phyloP scores from a whole-genome alignment of 2,329 filamentous ascomycete species.

The Mollisiaceae sp. region DNA sequence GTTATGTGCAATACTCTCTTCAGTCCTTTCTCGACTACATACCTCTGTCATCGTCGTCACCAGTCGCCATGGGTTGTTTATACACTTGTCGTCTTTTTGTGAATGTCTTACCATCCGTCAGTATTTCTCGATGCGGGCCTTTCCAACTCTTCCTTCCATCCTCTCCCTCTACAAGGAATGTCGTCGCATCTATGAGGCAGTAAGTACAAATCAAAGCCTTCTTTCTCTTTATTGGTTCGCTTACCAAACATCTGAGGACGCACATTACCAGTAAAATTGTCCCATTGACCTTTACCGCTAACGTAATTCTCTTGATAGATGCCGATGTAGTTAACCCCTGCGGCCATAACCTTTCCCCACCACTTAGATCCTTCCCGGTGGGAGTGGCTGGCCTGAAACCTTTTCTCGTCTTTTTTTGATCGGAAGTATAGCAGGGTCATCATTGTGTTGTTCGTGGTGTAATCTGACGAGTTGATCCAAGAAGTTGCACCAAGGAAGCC shows the following conservation, averaged over 20 bases:
- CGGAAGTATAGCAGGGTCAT: slow-evolving; percentile 9
- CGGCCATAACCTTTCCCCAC: not conserved
- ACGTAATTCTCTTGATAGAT: slow-evolving; percentile 12
- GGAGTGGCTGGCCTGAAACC: not conserved
- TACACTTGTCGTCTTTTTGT: not conserved
- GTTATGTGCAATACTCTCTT: not conserved
- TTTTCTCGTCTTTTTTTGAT: slow-evolving; percentile 1
- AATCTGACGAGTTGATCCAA: slow-evolving; percentile 1
- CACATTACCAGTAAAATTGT: slow-evolving; percentile 3
- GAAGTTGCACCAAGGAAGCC: slow-evolving; percentile 4
- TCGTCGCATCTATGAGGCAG: slow-evolving; percentile 8
- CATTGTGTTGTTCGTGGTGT: slow-evolving; percentile 1
- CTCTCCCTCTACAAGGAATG: not conserved
- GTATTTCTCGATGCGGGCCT: not conserved
- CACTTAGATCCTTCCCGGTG: not conserved
- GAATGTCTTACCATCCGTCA: not conserved
- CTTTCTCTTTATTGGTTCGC: not conserved
- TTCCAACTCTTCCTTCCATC: slow-evolving; percentile 4
- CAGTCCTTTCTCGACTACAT: not conserved
- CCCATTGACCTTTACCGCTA: not conserved
- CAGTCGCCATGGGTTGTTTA: slow-evolving; percentile 3
- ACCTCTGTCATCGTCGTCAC: not conserved
- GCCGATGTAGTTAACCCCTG: not conserved
- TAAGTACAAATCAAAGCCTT: not conserved
- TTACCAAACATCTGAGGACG: slow-evolving; percentile 5